Evolutionary conservation across 352 stramenopile species (phyloP), one percentile per base, ranked within the genome.

Genomic region (Sclerospora graminicola): DNA sequence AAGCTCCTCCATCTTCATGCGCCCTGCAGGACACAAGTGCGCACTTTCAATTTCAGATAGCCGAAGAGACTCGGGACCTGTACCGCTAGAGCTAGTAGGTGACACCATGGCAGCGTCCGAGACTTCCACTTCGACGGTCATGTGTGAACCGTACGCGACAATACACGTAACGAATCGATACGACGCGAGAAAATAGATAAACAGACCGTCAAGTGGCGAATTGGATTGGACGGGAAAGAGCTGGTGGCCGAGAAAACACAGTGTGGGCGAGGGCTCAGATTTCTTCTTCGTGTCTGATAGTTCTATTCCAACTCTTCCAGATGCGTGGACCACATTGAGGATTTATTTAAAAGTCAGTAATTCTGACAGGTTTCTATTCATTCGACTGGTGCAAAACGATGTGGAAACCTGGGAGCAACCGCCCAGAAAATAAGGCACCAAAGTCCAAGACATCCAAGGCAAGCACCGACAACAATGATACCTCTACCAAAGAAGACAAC

Each of bases 1-100:
- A 3, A 92, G 63, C 44, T 92, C 77, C 52, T 92, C 80, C 80
- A 92, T 89, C 60, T 92, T 92, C 63, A 86, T 75, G 41, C 80
- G 70, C 3, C 69, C 80, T 13, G 73, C 85, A 3, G 75, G 75
- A 38, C 74, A 92, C 54, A 86, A 30, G 32, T 89, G 73, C 36
- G 78, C 74, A 44, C 62, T 84, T 52, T 89, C 78, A 45, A 89
- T 87, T 59, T 89, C 78, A 31, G 78, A 85, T 51, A 89, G 62
- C 19, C 76, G 76, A 21, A 88, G 59, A 33, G 68, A 63, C 26
- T 84, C 70, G 16, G 58, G 58, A 28, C 53, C 60, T 18, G 56
- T 63, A 26, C 44, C 52, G 32, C 45, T 60, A 4, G 55, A 69
- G 36, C 63, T 70, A 18, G 52, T 76, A 24, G 70, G 70, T 40